These are phyloP conservation scores for Colletotrichum godetiae DNA, from an alignment of 2,329 filamentous ascomycete genomes.

Conservation along the genomic window DNA sequence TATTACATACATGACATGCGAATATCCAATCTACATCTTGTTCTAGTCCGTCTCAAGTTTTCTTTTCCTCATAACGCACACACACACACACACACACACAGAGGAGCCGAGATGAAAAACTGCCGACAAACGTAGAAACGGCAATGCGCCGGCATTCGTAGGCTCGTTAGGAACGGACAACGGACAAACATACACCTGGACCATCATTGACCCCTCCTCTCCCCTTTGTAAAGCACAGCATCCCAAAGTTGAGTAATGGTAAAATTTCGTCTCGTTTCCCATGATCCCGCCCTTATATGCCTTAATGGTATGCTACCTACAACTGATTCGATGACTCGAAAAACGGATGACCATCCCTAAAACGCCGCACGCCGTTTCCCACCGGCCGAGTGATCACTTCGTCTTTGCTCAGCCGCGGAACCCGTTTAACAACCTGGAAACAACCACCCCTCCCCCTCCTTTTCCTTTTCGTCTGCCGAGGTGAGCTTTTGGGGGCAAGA, in stretches of 20 bases:
- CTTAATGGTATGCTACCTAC: neutral
- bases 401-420: constrained; percentile 4
- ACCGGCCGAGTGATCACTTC: constrained; percentile 4
- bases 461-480: neutral
- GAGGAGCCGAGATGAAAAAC: neutral
- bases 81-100: too few relatives aligned
- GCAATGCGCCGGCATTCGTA: neutral
- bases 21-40: neutral
- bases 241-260: neutral
- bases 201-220: neutral
- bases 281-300: neutral
- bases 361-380: constrained; percentile 27
- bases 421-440: neutral
- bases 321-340: neutral
- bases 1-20: neutral
- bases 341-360: constrained; percentile 3
- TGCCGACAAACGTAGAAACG: neutral
- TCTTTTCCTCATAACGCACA: neutral
- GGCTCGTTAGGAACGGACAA: neutral
- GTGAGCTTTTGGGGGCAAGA: constrained; percentile 1
- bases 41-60: neutral
- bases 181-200: neutral
- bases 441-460: neutral
- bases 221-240: neutral
- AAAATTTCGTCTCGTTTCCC: constrained; percentile 1